Evolutionary conservation across 306 rosid species (phyloP).

Genomic region (Casuarina equisetifolia): DNA sequence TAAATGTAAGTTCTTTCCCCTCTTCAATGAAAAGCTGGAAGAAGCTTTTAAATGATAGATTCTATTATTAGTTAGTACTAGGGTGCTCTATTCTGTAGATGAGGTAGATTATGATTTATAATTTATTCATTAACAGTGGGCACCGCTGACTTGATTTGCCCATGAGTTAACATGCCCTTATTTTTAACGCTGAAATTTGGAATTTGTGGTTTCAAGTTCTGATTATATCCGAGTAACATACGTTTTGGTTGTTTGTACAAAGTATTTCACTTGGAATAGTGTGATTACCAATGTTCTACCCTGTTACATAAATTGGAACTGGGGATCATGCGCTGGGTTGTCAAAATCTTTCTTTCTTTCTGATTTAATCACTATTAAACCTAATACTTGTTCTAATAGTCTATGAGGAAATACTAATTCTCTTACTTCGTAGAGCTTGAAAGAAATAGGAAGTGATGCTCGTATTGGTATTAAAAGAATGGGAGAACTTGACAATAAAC

Average conservation of each 20-base stretch:
- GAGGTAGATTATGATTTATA: not conserved
- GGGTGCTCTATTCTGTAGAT: not conserved
- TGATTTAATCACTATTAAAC: constrained; percentile 9
- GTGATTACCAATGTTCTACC: not conserved
- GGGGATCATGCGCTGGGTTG: not conserved
- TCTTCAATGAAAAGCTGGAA: not conserved
- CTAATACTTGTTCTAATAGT: not conserved
- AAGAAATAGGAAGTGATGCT: constrained; percentile 52
- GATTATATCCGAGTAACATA: not conserved
- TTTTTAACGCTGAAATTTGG: not conserved
- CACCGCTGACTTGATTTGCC: not conserved
- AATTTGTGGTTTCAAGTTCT: not conserved
- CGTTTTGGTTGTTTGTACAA: not conserved
- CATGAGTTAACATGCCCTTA: not conserved
- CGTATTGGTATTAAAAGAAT: constrained; percentile 76
- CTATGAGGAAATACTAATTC: constrained; percentile 15
- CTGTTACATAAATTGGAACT: not conserved
- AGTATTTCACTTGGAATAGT: not conserved
- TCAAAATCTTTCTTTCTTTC: not conserved
- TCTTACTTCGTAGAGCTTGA: constrained; percentile 51
- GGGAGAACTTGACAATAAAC: constrained; percentile 87
- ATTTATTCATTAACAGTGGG: not conserved
- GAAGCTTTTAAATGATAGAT: not conserved
- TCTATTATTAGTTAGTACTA: not conserved
- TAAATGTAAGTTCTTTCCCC: constrained; percentile 55